Percentiles rank a stretch among this genome's conserved stretches.
These are phyloP conservation scores for Plasmodium chabaudi DNA, from an alignment of 169 alveolate genomes.

Conservation along the genomic window DNA sequence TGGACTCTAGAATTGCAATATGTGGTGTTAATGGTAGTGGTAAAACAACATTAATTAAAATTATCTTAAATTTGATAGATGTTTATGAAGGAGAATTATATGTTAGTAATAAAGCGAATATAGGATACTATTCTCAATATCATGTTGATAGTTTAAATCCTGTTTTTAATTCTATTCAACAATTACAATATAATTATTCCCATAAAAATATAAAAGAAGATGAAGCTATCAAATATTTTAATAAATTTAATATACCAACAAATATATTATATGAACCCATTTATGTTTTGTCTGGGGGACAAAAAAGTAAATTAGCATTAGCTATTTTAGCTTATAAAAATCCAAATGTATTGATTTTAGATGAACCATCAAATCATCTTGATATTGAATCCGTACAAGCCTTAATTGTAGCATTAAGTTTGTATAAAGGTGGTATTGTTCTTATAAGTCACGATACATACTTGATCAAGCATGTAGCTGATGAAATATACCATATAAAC, in stretches of 20 bases:
- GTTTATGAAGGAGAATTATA: constrained; percentile 92
- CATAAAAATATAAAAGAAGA: constrained; percentile 89
- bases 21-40: constrained; percentile 99
- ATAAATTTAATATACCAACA: constrained; percentile 95
- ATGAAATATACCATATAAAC: constrained; percentile 93
- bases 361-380: constrained; percentile 98
- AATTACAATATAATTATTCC: constrained; percentile 89
- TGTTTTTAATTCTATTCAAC: constrained; percentile 95
- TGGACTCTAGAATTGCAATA: constrained; percentile 94
- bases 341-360: constrained; percentile 96
- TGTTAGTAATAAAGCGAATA: constrained; percentile 93
- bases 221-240: constrained; percentile 92
- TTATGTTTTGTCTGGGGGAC: constrained; percentile 98
- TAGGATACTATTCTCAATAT: constrained; percentile 96
- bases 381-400: constrained; percentile 99
- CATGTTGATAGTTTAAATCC: constrained; percentile 96
- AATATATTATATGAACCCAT: constrained; percentile 96
- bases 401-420: constrained; percentile 94
- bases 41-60: constrained; percentile 95
- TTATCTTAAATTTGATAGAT: constrained; percentile 90
- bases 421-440: constrained; percentile 95
- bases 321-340: constrained; percentile 96
- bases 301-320: constrained; percentile 96
- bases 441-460: constrained; percentile 97
- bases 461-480: constrained; percentile 94